Base-by-base conservation (phyloP, 1,284 basidiomycete species). In the Malassezia slooffiae region DNA sequence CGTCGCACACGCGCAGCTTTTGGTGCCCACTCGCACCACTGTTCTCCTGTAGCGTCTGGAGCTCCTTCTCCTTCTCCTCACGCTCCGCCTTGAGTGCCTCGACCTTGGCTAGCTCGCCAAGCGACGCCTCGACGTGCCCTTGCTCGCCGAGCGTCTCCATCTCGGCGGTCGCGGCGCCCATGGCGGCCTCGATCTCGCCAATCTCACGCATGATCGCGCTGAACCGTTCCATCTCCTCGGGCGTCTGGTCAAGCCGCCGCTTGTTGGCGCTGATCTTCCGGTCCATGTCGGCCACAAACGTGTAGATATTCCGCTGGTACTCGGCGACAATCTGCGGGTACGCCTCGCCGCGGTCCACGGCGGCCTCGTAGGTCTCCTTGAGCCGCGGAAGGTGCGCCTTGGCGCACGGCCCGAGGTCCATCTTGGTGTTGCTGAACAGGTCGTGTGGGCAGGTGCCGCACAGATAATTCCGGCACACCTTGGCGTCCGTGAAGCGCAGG, bases 371-470 rank as follows among this genome's bases (percentile, higher is more conserved):
- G 62, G 95, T 87, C 28, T 85, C 85, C 73, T 90, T 89, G 55
- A 96, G 78, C 41, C 88, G 81, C 60, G 93, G 87, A 6, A 85
- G 87, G 70, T 99, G 93, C 16, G 88, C 87, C 70, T 91, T 91
- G 3, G 93, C 88, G 70, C 93, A 99, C 41, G 90, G 83, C 19
- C 93, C 93, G 10, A 99, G 76, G 72, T 99, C 93, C 86, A 97
- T 97, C 91, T 96, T 96, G 90, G 93, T 99, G 70, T 99, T 99
- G 38, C 89, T 93, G 72, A 97, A 97, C 31, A 97, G 77, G 7
- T 89, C 81, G 72, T 99, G 93, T 4, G 93, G 89, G 70, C 93
- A 99, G 16, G 86, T 90, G 41, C 93, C 93, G 63, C 93, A 97
- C 21, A 97, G 75, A 75, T 89, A 97, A 74, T 97, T 95, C 65